Base-by-base conservation (phyloP, 345 rosid genomes). In the Punica granatum region DNA sequence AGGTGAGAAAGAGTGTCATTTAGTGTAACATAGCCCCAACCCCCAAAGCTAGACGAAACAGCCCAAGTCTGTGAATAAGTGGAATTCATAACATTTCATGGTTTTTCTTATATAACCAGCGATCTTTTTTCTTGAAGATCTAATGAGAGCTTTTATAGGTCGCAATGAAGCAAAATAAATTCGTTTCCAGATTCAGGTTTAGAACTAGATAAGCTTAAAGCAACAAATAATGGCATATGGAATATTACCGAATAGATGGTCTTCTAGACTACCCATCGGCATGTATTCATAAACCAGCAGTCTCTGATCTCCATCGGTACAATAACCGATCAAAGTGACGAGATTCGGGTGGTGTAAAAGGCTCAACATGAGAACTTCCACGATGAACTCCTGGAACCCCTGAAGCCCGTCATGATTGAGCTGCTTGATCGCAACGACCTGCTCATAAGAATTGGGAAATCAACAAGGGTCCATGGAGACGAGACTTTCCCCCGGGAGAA, bases 351-450 rank as follows among this genome's bases (percentile, higher is more conserved):
- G 97, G 73, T 94, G 99, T 48, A 94, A 77, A 36, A 94, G 74
- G 77, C 99, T 91, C 75, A 94, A 76, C 99, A 94, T 94, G 33
- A 94, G 92, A 68, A 94, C 97, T 81, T 94, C 99, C 49, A 94
- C 96, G 14, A 91, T 91, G 72, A 94, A 94, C 72, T 94, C 99
- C 77, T 83, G 91, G 63, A 78, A 78, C 23, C 99, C 99, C 75
- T 94, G 99, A 69, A 85, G 83, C 51, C 97, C 96, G 56, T 91
- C 96, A 37, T 82, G 99, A 70, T 89, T 88, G 63, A 94, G 83
- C 65, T 89, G 96, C 64, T 94, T 94, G 53, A 94, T 86, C 15
- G 99, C 99, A 36, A 94, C 97, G 76, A 88, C 74, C 99, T 94
- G 91, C 46, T 62, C 67, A 75, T 31, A 65, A 63, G 39, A 73